phyloP scores from a whole-genome alignment of 139 green algal species.

The Asterochloris sp. region DNA sequence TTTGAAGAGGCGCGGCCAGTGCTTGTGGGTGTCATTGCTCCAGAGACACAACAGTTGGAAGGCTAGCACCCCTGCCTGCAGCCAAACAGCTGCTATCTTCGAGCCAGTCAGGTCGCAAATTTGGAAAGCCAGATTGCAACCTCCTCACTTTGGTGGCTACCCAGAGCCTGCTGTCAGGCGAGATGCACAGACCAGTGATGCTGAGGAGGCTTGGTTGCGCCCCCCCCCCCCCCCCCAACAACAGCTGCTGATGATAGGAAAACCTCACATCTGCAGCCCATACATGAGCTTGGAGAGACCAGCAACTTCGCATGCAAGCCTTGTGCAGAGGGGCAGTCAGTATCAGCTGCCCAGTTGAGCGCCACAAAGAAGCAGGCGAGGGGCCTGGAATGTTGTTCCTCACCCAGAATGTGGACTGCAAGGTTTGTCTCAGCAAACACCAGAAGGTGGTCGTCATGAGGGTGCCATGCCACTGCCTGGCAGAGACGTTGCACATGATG shows the following conservation, averaged over 20 bases:
- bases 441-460: conserved; percentile 3
- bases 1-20: not conserved
- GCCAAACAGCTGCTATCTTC: not conserved
- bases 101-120: not conserved
- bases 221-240: too few species aligned
- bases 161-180: not conserved
- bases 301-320: not conserved
- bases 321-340: not conserved
- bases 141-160: not conserved
- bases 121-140: not conserved
- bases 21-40: not conserved
- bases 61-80: not conserved
- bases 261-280: not conserved
- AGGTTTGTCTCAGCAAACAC: not conserved
- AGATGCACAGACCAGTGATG: not conserved
- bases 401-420: not conserved
- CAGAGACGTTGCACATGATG: not conserved
- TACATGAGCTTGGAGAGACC: not conserved
- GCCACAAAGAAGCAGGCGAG: not conserved
- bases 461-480: conserved; percentile 4
- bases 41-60: not conserved
- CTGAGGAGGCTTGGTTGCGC: not conserved
- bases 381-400: too few species aligned
- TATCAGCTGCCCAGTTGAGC: not conserved
- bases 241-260: not conserved